These are phyloP conservation scores for Coniochaeta prunicola DNA, from an alignment of 2,329 filamentous ascomycete species.

Conservation along the genomic window DNA sequence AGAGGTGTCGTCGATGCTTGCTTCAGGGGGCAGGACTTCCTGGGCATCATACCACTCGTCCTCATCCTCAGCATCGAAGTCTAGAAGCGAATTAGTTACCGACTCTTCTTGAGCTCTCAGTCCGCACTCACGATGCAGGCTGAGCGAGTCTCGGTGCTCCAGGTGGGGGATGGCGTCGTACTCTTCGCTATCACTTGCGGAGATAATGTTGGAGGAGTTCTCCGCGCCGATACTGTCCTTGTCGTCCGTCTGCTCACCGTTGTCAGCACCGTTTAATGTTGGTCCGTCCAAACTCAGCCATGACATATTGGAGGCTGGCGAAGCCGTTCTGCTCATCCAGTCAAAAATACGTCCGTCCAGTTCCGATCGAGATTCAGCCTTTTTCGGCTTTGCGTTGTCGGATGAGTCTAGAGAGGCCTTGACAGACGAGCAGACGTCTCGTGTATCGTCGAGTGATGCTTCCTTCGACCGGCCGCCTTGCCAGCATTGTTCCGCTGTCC, in stretches of 20 bases:
- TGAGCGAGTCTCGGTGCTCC: not conserved
- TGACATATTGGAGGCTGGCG: too few species aligned
- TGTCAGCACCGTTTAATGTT: not conserved
- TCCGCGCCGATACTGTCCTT: not conserved
- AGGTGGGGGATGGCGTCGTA: not conserved
- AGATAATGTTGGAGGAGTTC: not conserved
- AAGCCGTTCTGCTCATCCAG: too few species aligned
- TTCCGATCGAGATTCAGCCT: too few species aligned
- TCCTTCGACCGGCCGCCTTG: too few species aligned
- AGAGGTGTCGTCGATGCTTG: not conserved
- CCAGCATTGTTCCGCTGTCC: not conserved
- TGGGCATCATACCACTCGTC: not conserved
- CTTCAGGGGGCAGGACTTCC: not conserved
- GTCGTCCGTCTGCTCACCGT: too few species aligned
- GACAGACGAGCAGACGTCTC: too few species aligned
- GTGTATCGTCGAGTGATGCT: too few species aligned
- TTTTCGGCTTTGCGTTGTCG: too few species aligned
- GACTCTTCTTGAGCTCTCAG: not conserved
- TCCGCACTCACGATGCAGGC: not conserved
- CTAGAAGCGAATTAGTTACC: not conserved
- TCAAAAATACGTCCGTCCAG: too few species aligned
- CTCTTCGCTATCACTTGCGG: not conserved
- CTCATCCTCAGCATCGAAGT: not conserved
- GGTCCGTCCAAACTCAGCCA: not conserved
- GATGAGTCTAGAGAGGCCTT: too few species aligned